Evolutionary conservation across 2,329 filamentous ascomycete species (phyloP).

Genomic region (Lasiodiplodia theobromae): DNA sequence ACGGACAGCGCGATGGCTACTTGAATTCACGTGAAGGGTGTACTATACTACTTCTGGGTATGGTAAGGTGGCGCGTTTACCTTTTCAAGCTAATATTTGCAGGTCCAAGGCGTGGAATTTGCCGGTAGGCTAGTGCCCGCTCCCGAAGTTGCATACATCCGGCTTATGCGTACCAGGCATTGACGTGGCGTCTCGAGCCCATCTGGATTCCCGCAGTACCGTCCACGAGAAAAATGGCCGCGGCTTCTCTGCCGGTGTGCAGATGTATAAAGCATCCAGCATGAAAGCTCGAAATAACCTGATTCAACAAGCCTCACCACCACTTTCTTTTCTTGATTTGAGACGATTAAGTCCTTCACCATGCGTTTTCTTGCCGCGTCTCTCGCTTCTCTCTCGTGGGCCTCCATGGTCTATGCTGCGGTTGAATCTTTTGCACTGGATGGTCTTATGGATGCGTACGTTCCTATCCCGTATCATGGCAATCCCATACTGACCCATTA

Average conservation of each 20-base stretch:
- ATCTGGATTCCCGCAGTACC: background rate
- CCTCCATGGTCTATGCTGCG: background rate
- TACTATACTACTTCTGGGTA: background rate
- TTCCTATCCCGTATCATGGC: background rate
- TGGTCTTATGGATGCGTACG: constrained; percentile 41
- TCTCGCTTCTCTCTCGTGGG: constrained; percentile 2
- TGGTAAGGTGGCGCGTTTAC: background rate
- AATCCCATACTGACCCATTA: background rate
- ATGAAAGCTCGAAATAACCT: background rate
- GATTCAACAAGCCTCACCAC: background rate
- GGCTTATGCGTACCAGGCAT: background rate
- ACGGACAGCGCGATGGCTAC: too few species aligned
- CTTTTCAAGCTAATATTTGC: background rate
- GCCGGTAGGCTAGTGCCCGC: background rate
- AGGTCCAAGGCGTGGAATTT: background rate
- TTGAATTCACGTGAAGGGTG: background rate
- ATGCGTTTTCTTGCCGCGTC: constrained; percentile 5
- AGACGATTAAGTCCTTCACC: background rate
- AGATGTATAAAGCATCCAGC: background rate
- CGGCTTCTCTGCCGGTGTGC: background rate
- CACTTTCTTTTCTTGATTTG: background rate
- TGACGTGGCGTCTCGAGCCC: constrained; percentile 1
- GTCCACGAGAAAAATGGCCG: background rate
- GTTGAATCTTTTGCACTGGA: constrained; percentile 37
- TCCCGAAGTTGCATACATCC: background rate